Evolutionary conservation across 352 stramenopile genomes (phyloP), one percentile per base, ranked within the genome.

Genomic region (Globisporangium splendens): DNA sequence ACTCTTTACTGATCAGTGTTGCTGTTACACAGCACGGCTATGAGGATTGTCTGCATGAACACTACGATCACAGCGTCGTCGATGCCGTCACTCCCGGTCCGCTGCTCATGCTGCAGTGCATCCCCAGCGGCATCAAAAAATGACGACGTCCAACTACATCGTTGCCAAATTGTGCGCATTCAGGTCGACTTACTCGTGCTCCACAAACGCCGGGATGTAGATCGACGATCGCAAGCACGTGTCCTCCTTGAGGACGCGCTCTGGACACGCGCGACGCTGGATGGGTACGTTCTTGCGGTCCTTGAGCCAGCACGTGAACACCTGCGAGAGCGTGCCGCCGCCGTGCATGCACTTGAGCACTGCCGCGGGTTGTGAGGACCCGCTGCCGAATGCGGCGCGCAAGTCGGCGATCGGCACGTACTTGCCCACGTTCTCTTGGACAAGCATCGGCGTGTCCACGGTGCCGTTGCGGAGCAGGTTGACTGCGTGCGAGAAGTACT

Each of bases 401-500:
- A 94, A 50, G 11, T 74, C 70, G 2, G 65, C 54, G 15, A 64
- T 68, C 39, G 79, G 70, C 31, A 95, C 69, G 8, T 66, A 53
- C 49, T 73, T 62, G 42, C 81, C 78, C 12, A 92, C 67, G 68
- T 85, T 65, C 39, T 87, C 50, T 57, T 87, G 76, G 20, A 95
- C 64, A 38, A 90, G 51, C 38, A 68, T 48, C 0, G 86, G 86
- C 46, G 86, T 95, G 7, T 72, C 68, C 1, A 69, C 78, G 49
- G 82, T 83, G 57, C 73, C 82, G 54, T 95, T 91, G 60, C 70
- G 75, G 18, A 94, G 71, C 62, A 96, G 73, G 39, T 86, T 69
- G n/a, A 98, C 68, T 14, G 89, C 89, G 28, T 75, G 47, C 31
- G 66, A 62, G 70, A 98, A 98, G 72, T 96, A 98, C 35, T 75